Percentiles rank a stretch among this genome's conserved stretches.
phyloP scores from a whole-genome alignment of 495 filamentous ascomycete species.

The Aspergillus baeticus region DNA sequence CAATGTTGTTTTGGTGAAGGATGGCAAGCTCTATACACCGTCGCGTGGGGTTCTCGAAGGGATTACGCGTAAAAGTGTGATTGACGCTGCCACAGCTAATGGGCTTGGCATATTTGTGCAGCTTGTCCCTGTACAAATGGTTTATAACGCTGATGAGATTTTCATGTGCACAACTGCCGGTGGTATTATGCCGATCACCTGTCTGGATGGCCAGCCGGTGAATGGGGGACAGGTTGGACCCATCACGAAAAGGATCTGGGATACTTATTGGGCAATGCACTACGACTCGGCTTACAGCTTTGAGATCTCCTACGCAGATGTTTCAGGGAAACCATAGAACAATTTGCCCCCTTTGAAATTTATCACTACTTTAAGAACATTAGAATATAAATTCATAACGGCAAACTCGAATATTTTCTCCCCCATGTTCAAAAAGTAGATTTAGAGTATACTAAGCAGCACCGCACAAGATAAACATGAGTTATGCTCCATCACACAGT shows the following conservation, averaged over 20 bases:
- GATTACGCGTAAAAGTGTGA: slow-evolving; percentile 33
- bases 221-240: slow-evolving; percentile 34
- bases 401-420: too few relatives aligned
- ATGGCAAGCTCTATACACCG: slow-evolving; percentile 31
- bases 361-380: too few relatives aligned
- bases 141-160: slow-evolving; percentile 33
- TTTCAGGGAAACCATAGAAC: too few relatives aligned
- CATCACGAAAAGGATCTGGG: slow-evolving; percentile 41
- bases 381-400: too few relatives aligned
- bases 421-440: too few relatives aligned
- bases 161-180: slow-evolving; percentile 44
- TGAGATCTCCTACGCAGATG: too few relatives aligned
- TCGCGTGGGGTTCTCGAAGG: slow-evolving; percentile 33
- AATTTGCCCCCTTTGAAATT: too few relatives aligned
- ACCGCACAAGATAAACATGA: too few relatives aligned
- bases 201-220: slow-evolving; percentile 33
- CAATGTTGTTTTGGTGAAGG: slow-evolving; percentile 32
- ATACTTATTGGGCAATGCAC: slow-evolving; percentile 40
- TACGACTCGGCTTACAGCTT: slow-evolving; percentile 33
- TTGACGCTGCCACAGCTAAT: slow-evolving; percentile 25
- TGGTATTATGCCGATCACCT: slow-evolving; percentile 40
- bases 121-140: slow-evolving; percentile 28
- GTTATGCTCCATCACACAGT: too few relatives aligned
- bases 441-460: too few relatives aligned
- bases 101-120: slow-evolving; percentile 27